Evolutionary conservation across 2,329 filamentous ascomycete species (phyloP).

Genomic region (Alternaria arbusti): DNA sequence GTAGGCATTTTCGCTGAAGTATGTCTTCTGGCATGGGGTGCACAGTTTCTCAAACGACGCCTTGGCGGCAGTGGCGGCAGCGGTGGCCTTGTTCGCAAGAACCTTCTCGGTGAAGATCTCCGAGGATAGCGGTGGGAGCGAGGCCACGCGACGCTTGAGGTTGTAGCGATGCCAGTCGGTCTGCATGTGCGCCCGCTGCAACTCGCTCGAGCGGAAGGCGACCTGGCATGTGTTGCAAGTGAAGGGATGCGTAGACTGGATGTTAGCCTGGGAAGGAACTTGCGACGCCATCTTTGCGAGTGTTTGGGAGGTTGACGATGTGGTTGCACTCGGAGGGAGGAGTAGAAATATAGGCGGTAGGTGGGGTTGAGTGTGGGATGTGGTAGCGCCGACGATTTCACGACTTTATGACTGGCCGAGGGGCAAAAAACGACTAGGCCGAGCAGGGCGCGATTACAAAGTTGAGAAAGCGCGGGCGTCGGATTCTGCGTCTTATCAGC

Average conservation of each 20-base stretch:
- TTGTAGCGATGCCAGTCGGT: slow-evolving; percentile 99
- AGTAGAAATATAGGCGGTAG: slow-evolving; percentile 28
- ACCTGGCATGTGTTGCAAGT: slow-evolving; percentile 99
- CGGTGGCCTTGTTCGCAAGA: slow-evolving; percentile 83
- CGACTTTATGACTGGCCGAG: slow-evolving; percentile 30
- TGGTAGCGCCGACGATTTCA: slow-evolving; percentile 15
- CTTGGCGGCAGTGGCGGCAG: slow-evolving; percentile 83
- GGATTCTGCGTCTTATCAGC: slow-evolving; percentile 1
- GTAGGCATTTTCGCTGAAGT: slow-evolving; percentile 96
- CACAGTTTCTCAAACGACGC: slow-evolving; percentile 88
- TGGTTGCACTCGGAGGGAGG: slow-evolving; percentile 3
- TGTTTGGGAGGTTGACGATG: not conserved
- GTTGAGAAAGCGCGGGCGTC: not conserved
- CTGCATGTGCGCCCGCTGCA: slow-evolving; percentile 96
- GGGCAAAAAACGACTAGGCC: slow-evolving; percentile 22
- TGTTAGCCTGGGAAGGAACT: slow-evolving; percentile 41
- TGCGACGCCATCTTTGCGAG: slow-evolving; percentile 43
- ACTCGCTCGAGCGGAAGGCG: slow-evolving; percentile 90
- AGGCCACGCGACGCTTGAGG: slow-evolving; percentile 90
- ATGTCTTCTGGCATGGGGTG: slow-evolving; percentile 84
- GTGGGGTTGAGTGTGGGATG: slow-evolving; percentile 35
- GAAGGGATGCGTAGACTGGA: slow-evolving; percentile 72
- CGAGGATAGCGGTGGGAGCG: slow-evolving; percentile 86
- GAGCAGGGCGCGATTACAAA: slow-evolving; percentile 11
- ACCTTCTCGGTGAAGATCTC: slow-evolving; percentile 97